Base-by-base conservation (phyloP, 768 basidiomycete genomes). In the Tulasnella sp. region DNA sequence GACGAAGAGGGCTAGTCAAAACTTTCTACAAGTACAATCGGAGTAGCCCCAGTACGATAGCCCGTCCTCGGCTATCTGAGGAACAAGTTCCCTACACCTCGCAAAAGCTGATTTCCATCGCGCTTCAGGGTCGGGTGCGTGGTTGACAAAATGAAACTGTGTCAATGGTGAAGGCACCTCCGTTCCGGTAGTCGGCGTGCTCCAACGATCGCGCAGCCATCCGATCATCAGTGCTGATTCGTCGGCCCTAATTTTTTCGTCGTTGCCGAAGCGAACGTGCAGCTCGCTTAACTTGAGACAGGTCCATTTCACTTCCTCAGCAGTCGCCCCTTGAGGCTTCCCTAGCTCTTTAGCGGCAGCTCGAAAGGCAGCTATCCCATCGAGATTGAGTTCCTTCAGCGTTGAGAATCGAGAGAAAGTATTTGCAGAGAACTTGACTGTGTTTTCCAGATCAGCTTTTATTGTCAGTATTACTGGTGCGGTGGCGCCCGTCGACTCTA, bases 181-280 rank as follows among this genome's bases (percentile, higher is more conserved):
- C 60, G 60, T 64, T 28, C 28, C 24, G 12, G 14, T 24, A 64
- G 60, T 34, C n/a, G 60, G 31, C n/a, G 7, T 14, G 60, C 60
- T 28, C 60, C 60, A 64, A 24, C 60, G 60, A 24, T n/a, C 31
- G n/a, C 60, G 60, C 31, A 64, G 14, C 60, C 60, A 64, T 64
- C n/a, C 60, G 9, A 34, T 6, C 60, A 64, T 64, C n/a, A 64
- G n/a, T 24, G 60, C n/a, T n/a, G n/a, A n/a, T n/a, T 64, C 60
- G n/a, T n/a, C n/a, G 8, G 8, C n/a, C 28, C 4, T 31, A 24
- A 64, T 28, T 24, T 31, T 64, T 14, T 34, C 12, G 2, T 24
- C n/a, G 60, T 14, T 9, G n/a, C 60, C 60, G n/a, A 64, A 64
- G n/a, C 60, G 60, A 31, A 64, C n/a, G n/a, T 64, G 60, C 60